phyloP scores from a whole-genome alignment of 2,329 filamentous ascomycete species.

The Reticulascus tulasneorum region DNA sequence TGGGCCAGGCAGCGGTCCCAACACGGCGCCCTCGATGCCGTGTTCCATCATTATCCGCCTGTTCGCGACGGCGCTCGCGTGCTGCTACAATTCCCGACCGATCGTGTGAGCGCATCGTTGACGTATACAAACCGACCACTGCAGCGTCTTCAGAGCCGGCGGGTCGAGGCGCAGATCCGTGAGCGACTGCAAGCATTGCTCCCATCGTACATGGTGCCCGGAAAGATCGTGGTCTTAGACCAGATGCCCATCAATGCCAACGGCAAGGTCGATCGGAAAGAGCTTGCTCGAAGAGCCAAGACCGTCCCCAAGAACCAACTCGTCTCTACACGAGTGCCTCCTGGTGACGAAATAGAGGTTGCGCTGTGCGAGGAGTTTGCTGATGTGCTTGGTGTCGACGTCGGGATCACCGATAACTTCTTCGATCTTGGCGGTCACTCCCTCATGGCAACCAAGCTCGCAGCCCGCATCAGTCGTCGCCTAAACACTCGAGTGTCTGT shows the following conservation, averaged over 20 bases:
- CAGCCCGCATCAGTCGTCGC: constrained; percentile 2
- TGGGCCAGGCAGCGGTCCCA: too few relatives aligned
- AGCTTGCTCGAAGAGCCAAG: constrained; percentile 16
- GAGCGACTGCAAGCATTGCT: too few relatives aligned
- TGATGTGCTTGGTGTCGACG: constrained; percentile 3
- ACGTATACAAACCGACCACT: too few relatives aligned
- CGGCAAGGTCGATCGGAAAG: constrained; percentile 23
- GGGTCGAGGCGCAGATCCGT: background rate
- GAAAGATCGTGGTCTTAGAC: constrained; percentile 16
- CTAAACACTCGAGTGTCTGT: constrained; percentile 2
- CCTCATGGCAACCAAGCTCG: constrained; percentile 5
- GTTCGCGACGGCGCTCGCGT: too few relatives aligned
- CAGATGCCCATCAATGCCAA: constrained; percentile 19
- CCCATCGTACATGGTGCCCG: constrained; percentile 23
- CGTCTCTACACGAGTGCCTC: too few relatives aligned
- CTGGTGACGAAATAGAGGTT: constrained; percentile 4
- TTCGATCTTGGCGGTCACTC: constrained; percentile 14
- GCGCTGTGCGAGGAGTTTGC: constrained; percentile 9
- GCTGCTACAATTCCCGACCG: too few relatives aligned
- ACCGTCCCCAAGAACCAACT: too few relatives aligned
- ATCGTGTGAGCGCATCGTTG: too few relatives aligned
- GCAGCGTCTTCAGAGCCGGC: background rate
- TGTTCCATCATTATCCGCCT: too few relatives aligned
- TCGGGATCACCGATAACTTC: constrained; percentile 10
- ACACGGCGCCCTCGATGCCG: too few relatives aligned